Percentiles rank a stretch among this genome's conserved stretches.
These are phyloP conservation scores for Umbellularia californica DNA, from an alignment of 164 flowering plant genomes.

Conservation along the genomic window DNA sequence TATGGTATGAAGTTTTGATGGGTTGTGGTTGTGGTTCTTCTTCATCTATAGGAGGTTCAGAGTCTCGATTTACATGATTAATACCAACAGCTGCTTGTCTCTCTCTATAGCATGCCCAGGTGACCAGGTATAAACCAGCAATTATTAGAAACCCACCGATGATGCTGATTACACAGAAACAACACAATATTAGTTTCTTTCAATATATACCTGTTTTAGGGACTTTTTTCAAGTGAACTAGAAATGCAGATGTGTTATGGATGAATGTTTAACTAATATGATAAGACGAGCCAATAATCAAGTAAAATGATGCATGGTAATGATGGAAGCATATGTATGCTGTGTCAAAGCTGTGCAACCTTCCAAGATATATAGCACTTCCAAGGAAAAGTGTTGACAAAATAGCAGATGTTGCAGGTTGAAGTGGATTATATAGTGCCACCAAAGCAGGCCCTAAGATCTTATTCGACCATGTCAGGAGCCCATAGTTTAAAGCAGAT, in stretches of 20 bases:
- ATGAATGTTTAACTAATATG: neutral
- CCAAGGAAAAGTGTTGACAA: constrained; percentile 90
- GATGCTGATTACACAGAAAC: constrained; percentile 44
- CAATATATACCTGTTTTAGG: neutral
- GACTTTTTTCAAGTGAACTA: too few species aligned
- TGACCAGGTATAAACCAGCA: constrained; percentile 86
- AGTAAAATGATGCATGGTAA: neutral
- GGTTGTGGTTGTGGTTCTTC: constrained; percentile 31
- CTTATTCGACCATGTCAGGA: constrained; percentile 91
- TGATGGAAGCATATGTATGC: neutral
- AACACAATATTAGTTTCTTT: constrained; percentile 9
- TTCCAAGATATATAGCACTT: constrained; percentile 88
- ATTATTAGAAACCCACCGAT: constrained; percentile 75
- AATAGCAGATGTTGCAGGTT: constrained; percentile 87
- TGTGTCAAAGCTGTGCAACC: constrained; percentile 35
- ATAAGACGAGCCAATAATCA: neutral
- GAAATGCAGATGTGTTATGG: too few species aligned
- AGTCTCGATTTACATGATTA: constrained; percentile 23
- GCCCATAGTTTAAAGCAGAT: constrained; percentile 89
- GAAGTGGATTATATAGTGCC: constrained; percentile 90
- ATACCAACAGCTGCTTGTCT: constrained; percentile 30
- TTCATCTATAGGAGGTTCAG: constrained; percentile 52
- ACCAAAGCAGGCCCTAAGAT: constrained; percentile 89
- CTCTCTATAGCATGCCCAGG: constrained; percentile 90
- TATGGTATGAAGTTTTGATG: constrained; percentile 41